A percentile compares a stretch with the other conserved stretches of the same genome.
phyloP scores from a whole-genome alignment of 345 rosid genomes.

The Populus ilicifolia region DNA sequence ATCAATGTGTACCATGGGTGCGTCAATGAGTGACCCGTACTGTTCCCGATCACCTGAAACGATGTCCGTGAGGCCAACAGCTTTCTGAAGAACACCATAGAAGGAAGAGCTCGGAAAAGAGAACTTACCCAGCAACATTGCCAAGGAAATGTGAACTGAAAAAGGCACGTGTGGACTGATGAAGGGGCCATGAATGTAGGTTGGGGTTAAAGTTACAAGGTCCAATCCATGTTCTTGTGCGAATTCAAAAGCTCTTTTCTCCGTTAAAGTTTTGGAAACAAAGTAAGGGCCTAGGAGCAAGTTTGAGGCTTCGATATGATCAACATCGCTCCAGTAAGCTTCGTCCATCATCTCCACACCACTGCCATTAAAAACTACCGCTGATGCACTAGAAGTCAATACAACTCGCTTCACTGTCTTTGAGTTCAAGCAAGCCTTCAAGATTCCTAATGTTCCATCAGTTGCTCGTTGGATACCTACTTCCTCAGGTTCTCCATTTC shows the following conservation, averaged over 20 bases:
- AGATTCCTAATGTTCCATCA: slow-evolving; percentile 47
- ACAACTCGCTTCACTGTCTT: slow-evolving; percentile 57
- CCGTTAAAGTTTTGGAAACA: slow-evolving; percentile 29
- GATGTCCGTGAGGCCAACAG: neutral
- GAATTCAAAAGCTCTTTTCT: slow-evolving; percentile 35
- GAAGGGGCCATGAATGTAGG: slow-evolving; percentile 38
- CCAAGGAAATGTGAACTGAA: slow-evolving; percentile 17
- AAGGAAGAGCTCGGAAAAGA: neutral
- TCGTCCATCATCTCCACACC: slow-evolving; percentile 27
- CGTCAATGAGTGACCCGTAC: neutral
- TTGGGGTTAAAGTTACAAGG: slow-evolving; percentile 31
- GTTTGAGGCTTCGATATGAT: neutral
- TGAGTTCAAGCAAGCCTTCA: slow-evolving; percentile 47
- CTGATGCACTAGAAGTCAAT: slow-evolving; percentile 53
- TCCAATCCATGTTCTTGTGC: slow-evolving; percentile 32
- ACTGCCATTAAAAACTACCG: neutral
- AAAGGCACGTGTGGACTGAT: slow-evolving; percentile 25
- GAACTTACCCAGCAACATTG: slow-evolving; percentile 26
- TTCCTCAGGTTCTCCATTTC: slow-evolving; percentile 43
- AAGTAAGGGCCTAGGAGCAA: neutral
- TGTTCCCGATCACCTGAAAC: neutral
- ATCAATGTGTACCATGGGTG: slow-evolving; percentile 26
- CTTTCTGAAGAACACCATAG: neutral
- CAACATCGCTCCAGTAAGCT: slow-evolving; percentile 34
- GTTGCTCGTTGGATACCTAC: slow-evolving; percentile 42